Conservation (phyloP, 495 filamentous ascomycete species). For the Aspergillus olivimuriae region DNA sequence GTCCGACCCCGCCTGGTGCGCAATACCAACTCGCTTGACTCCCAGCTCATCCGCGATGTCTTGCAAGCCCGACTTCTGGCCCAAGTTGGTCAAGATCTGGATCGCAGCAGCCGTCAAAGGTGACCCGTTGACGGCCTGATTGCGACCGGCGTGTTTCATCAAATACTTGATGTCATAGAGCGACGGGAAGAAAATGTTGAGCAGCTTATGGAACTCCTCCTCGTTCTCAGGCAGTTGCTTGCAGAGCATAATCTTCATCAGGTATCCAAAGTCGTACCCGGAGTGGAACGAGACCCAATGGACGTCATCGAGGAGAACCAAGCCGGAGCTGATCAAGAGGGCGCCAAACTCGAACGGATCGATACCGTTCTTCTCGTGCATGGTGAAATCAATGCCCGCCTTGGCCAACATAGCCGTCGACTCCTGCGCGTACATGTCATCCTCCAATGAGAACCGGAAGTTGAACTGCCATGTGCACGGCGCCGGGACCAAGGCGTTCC, state of each 20-base stretch:
- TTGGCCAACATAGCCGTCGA: conserved; percentile 84
- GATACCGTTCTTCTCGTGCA: conserved; percentile 83
- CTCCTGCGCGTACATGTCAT: conserved; percentile 93
- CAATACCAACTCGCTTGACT: conserved; percentile 74
- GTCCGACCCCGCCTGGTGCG: conserved; percentile 89
- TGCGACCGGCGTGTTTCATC: conserved; percentile 75
- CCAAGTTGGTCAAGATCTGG: conserved; percentile 70
- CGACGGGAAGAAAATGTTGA: conserved; percentile 85
- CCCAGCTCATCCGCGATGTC: conserved; percentile 90
- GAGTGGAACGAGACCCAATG: conserved; percentile 97
- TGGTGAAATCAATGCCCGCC: conserved; percentile 80
- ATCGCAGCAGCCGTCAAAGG: conserved; percentile 55
- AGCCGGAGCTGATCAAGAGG: conserved; percentile 80
- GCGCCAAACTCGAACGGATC: conserved; percentile 83
- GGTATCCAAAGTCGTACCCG: conserved; percentile 97
- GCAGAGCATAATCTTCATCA: conserved; percentile 85
- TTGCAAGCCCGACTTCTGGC: conserved; percentile 82
- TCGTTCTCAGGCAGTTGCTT: conserved; percentile 79
- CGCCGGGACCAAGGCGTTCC: conserved; percentile 54
- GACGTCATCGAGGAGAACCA: conserved; percentile 82
- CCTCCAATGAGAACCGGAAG: conserved; percentile 88
- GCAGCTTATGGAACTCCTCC: conserved; percentile 72
- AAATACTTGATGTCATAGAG: conserved; percentile 97
- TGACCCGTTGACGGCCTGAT: conserved; percentile 51
- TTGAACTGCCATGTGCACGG: conserved; percentile 98